Conservation (phyloP, 2,329 filamentous ascomycete species). For the Alternaria angustiovoidea region DNA sequence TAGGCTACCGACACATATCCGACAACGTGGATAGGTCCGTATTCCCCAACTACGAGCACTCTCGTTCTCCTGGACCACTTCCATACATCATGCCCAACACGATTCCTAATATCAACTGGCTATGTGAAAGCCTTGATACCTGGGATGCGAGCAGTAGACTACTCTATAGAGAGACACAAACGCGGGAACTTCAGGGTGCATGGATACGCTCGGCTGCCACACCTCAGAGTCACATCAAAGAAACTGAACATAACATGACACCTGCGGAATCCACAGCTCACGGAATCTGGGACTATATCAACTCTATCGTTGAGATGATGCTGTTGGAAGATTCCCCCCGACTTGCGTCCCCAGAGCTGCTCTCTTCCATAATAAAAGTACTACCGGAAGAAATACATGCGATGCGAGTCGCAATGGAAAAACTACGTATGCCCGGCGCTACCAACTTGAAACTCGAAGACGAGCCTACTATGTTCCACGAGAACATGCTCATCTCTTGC, state of each 20-base stretch:
- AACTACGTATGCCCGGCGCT: conserved; percentile 11
- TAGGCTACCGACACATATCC: conserved; percentile 30
- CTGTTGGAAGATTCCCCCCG: neutral
- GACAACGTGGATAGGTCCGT: conserved; percentile 41
- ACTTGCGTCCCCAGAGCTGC: neutral
- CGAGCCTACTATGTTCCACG: conserved; percentile 30
- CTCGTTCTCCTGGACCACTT: conserved; percentile 3
- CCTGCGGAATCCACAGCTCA: conserved; percentile 5
- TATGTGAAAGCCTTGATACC: conserved; percentile 12
- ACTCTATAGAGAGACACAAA: conserved; percentile 19
- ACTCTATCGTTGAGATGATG: neutral
- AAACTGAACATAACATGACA: neutral
- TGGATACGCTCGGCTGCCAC: neutral
- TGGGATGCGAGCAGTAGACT: conserved; percentile 20
- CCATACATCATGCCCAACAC: conserved; percentile 25
- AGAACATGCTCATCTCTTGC: conserved; percentile 32
- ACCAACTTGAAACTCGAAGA: conserved; percentile 20
- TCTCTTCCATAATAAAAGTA: neutral
- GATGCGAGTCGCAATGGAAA: conserved; percentile 23
- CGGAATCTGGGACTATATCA: conserved; percentile 2
- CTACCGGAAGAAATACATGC: conserved; percentile 9
- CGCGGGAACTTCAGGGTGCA: neutral
- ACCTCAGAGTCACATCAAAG: neutral
- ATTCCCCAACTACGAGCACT: conserved; percentile 34
- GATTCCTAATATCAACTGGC: conserved; percentile 17